A percentile compares a stretch with the other conserved stretches of the same genome.
phyloP scores from a whole-genome alignment of 257 asterid genomes.

The Lycium barbarum region DNA sequence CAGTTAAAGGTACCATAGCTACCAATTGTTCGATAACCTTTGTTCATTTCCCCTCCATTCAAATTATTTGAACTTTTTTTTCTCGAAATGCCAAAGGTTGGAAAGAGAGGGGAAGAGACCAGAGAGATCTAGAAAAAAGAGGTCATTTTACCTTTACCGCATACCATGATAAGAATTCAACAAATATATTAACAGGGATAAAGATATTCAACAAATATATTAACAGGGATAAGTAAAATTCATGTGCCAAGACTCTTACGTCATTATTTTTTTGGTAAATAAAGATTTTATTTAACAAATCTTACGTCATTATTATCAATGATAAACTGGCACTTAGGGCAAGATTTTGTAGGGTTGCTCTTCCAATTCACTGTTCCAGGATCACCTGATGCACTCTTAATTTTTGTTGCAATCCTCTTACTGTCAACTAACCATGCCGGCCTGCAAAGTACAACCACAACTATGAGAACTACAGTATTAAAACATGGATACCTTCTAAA shows the following conservation, averaged over 20 bases:
- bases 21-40: background rate
- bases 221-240: constrained; percentile 20
- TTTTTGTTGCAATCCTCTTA: constrained; percentile 84
- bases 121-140: background rate
- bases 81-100: background rate
- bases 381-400: constrained; percentile 81
- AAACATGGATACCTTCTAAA: background rate
- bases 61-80: background rate
- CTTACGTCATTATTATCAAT: constrained; percentile 88
- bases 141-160: background rate
- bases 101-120: background rate
- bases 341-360: constrained; percentile 86
- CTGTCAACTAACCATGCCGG: constrained; percentile 90
- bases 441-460: constrained; percentile 48
- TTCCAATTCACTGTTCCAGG: constrained; percentile 64
- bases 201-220: background rate
- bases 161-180: background rate
- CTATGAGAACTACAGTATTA: background rate
- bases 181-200: constrained; percentile 5
- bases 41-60: background rate
- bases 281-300: too few species aligned
- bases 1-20: constrained; percentile 2
- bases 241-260: constrained; percentile 46
- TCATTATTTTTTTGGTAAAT: too few species aligned
- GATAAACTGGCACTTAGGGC: constrained; percentile 77